Percentiles rank a stretch among this genome's conserved stretches.
phyloP scores from a whole-genome alignment of 2,329 filamentous ascomycete species.

The Scytalidium lignicola region DNA sequence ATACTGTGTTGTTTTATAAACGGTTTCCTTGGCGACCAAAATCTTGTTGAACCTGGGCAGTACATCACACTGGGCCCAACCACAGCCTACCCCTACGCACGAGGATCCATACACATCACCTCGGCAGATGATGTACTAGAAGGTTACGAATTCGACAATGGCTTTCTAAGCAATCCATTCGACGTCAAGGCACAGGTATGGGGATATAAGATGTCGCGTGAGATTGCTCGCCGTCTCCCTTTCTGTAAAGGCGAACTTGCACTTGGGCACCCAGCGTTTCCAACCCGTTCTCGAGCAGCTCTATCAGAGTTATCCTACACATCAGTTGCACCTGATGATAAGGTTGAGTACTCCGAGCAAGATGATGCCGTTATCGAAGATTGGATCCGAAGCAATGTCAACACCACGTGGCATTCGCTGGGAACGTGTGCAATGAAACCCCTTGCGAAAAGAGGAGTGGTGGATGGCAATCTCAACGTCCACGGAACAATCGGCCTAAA shows the following conservation, averaged over 20 bases:
- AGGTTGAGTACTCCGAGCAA: constrained; percentile 33
- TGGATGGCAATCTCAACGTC: constrained; percentile 32
- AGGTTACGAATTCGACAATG: constrained; percentile 44
- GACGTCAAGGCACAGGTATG: constrained; percentile 55
- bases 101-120: constrained; percentile 56
- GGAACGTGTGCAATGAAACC: constrained; percentile 36
- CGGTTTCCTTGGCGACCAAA: constrained; percentile 19
- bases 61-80: constrained; percentile 50
- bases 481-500: constrained; percentile 35
- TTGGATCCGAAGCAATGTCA: constrained; percentile 34
- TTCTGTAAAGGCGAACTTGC: constrained; percentile 44
- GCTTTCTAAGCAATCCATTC: constrained; percentile 30
- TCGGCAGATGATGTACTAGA: constrained; percentile 30
- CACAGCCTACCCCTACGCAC: constrained; percentile 55
- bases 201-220: constrained; percentile 61
- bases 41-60: constrained; percentile 28
- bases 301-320: constrained; percentile 15
- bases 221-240: constrained; percentile 51
- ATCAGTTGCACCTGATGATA: constrained; percentile 11
- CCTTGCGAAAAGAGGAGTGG: constrained; percentile 31
- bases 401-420: constrained; percentile 35
- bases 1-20: constrained; percentile 50
- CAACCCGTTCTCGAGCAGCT: constrained; percentile 34
- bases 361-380: constrained; percentile 35
- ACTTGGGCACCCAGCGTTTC: constrained; percentile 39